These are phyloP conservation scores for Aspergillus biplanus DNA, from an alignment of 495 filamentous ascomycete species.

Conservation along the genomic window DNA sequence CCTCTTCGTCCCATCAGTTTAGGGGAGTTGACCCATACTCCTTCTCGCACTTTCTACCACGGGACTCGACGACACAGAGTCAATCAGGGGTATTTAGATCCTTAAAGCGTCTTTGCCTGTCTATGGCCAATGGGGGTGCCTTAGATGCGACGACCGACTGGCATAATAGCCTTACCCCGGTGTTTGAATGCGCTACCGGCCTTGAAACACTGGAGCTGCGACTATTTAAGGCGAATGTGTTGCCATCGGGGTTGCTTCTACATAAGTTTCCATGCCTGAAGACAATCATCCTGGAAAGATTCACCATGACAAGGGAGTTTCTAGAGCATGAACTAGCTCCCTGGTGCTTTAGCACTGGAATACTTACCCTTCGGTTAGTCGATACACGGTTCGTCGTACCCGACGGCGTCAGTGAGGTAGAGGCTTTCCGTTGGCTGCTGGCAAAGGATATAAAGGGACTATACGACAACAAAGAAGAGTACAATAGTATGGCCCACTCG, in stretches of 20 bases:
- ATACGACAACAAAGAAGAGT: not conserved
- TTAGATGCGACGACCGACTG: not conserved
- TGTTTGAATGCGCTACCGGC: not conserved
- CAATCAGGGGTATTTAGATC: not conserved
- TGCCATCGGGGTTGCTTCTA: too few species aligned
- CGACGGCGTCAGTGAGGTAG: not conserved
- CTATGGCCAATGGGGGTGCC: not conserved
- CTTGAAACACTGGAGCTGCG: slow-evolving; percentile 1
- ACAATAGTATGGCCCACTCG: too few species aligned
- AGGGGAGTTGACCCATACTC: not conserved
- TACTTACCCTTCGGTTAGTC: not conserved
- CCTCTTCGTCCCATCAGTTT: not conserved
- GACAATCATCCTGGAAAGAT: not conserved
- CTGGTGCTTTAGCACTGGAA: not conserved
- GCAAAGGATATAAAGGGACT: not conserved
- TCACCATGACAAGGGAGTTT: not conserved
- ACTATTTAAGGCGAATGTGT: not conserved
- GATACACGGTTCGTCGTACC: not conserved
- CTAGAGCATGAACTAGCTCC: not conserved
- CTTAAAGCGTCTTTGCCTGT: slow-evolving; percentile 1
- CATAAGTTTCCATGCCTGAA: not conserved
- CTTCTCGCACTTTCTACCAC: not conserved
- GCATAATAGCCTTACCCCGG: not conserved
- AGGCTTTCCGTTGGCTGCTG: not conserved
- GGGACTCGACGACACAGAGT: not conserved